Conservation (phyloP, 1,139 yeast genomes). For the Blastobotrys arbuscula region DNA sequence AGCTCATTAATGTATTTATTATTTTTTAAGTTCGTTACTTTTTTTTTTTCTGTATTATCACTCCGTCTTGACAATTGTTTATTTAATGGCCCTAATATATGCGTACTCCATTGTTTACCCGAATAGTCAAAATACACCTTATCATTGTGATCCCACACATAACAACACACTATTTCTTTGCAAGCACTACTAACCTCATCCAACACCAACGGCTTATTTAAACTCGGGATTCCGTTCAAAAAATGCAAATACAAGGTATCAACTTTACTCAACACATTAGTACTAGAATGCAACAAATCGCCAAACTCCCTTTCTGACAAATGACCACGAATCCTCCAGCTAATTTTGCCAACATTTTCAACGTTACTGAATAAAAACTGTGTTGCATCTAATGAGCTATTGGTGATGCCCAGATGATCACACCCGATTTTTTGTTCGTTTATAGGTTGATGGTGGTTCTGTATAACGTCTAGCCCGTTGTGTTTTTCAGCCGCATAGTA, state of each 20-base stretch:
- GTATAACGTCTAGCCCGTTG: too few species aligned
- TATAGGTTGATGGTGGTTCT: neutral
- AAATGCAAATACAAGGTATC: conserved; percentile 2
- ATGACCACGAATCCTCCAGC: neutral
- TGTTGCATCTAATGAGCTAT: neutral
- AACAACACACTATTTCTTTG: neutral
- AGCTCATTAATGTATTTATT: conserved; percentile 5
- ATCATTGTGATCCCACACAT: conserved; percentile 6
- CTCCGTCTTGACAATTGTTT: neutral
- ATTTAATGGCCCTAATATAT: neutral
- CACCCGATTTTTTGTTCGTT: neutral
- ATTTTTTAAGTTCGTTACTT: neutral
- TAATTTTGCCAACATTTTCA: neutral
- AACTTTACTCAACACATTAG: neutral
- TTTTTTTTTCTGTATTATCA: neutral
- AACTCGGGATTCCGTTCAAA: neutral
- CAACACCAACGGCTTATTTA: conserved; percentile 3
- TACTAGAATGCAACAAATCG: neutral
- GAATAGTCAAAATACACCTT: neutral
- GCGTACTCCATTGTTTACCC: neutral
- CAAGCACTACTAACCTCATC: neutral
- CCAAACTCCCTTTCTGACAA: neutral
- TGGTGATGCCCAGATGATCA: neutral
- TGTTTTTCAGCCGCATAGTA: neutral
- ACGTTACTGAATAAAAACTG: neutral